phyloP scores from a whole-genome alignment of 2,329 filamentous ascomycete genomes.

The Gaeumannomyces sp. region DNA sequence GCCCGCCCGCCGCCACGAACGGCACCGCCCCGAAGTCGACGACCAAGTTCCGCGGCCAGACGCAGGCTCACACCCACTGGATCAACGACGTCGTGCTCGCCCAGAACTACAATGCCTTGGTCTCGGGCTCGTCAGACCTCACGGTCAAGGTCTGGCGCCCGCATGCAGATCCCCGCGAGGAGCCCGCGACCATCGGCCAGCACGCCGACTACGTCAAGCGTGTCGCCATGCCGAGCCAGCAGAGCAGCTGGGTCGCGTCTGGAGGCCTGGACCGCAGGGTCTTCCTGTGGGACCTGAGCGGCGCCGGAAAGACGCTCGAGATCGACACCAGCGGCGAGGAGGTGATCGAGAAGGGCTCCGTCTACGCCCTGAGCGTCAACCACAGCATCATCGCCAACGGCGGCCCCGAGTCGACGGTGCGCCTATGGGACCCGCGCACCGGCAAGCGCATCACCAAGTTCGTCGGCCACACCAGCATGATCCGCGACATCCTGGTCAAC shows the following conservation, averaged over 20 bases:
- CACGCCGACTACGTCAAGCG: conserved; percentile 97
- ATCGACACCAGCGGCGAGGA: conserved; percentile 84
- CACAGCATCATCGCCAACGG: conserved; percentile 82
- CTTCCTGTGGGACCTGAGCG: conserved; percentile 87
- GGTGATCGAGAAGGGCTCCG: conserved; percentile 81
- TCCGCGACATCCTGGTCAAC: conserved; percentile 85
- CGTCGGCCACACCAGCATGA: conserved; percentile 91
- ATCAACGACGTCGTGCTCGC: conserved; percentile 87
- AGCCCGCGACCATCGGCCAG: conserved; percentile 76
- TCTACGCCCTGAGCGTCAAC: conserved; percentile 81
- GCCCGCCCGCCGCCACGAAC: conserved; percentile 23
- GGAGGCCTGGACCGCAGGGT: conserved; percentile 91
- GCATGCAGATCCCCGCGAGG: conserved; percentile 55
- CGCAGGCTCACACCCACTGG: conserved; percentile 85
- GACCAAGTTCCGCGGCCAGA: conserved; percentile 55
- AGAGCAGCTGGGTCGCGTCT: conserved; percentile 80
- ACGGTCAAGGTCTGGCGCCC: conserved; percentile 92
- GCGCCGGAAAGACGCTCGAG: conserved; percentile 76
- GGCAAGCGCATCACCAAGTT: conserved; percentile 93
- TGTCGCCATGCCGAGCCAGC: conserved; percentile 63
- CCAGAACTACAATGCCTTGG: conserved; percentile 69
- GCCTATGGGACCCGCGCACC: conserved; percentile 84
- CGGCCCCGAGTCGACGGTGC: conserved; percentile 86
- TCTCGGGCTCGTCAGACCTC: conserved; percentile 89
- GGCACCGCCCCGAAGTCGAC: conserved; percentile 31